phyloP scores from a whole-genome alignment of 192 early-diverging fungal genomes.

The Lobosporangium transversale region DNA sequence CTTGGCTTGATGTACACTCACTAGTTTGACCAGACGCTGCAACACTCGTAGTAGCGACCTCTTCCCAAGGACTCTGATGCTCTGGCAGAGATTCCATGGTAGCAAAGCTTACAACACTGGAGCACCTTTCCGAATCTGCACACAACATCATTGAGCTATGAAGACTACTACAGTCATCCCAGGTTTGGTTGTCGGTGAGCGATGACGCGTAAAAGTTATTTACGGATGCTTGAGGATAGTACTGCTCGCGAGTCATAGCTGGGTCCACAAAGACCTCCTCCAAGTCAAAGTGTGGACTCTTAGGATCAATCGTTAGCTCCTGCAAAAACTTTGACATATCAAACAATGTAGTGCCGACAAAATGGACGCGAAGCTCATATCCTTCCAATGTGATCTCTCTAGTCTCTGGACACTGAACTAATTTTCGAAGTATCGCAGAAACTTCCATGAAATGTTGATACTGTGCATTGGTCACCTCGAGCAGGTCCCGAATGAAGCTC shows the following conservation, averaged over 20 bases:
- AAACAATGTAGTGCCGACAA: slow-evolving; percentile 40
- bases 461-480: slow-evolving; percentile 43
- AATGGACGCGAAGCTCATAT: slow-evolving; percentile 48
- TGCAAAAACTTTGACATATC: slow-evolving; percentile 38
- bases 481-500: slow-evolving; percentile 34
- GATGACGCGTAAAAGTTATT: slow-evolving; percentile 30
- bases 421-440: slow-evolving; percentile 34
- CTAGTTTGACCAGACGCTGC: not conserved
- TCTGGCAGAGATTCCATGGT: slow-evolving; percentile 23
- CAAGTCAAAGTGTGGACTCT: slow-evolving; percentile 43
- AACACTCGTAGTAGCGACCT: not conserved
- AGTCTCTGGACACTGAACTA: slow-evolving; percentile 37
- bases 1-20: not conserved
- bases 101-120: slow-evolving; percentile 31
- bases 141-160: slow-evolving; percentile 45
- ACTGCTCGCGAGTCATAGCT: slow-evolving; percentile 13
- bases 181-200: slow-evolving; percentile 29
- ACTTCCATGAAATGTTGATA: slow-evolving; percentile 53
- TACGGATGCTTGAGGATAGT: slow-evolving; percentile 43
- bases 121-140: slow-evolving; percentile 24
- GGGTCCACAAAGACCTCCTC: slow-evolving; percentile 33
- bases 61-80: slow-evolving; percentile 41
- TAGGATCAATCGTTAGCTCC: slow-evolving; percentile 33
- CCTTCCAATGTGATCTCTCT: slow-evolving; percentile 44
- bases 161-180: slow-evolving; percentile 38